Evolutionary conservation across 2,329 filamentous ascomycete genomes (phyloP), one percentile per base, ranked within the genome.

Genomic region (Alternaria ethzedia): DNA sequence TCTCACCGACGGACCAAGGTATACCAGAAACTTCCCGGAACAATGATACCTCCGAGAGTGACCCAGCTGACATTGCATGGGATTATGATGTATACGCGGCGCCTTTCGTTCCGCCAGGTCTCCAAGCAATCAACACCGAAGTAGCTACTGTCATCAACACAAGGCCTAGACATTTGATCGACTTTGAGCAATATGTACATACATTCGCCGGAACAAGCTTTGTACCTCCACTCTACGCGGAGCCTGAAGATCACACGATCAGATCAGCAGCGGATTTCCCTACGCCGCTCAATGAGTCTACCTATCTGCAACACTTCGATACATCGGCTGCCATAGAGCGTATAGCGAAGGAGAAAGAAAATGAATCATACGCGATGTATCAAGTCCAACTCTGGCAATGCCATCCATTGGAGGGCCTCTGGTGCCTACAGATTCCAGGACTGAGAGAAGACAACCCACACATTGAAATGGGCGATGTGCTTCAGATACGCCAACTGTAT

Each of bases 401-500:
- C 13, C 28, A 20, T 51, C 15, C 28, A 32, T n/a, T 65, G 30
- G 28, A n/a, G 6, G 49, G 51, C 3, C 43, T 75, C 2, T 76
- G 69, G 66, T 30, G 56, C 8, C 44, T 79, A 1, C 46, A 49
- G 3, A 51, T 79, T 5, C 76, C 77, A 13, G 77, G 77, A 2
- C 25, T 79, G 5, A 68, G 75, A 36, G 78, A 80, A 54, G 72
- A 78, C 8, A 75, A 54, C 15, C 77, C 77, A 15, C 44, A 70
- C 5, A 45, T 80, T n/a, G 73, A 75, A 44, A 69, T 76, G 62
- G 78, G 76, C 7, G 76, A 80, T 25, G 54, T 59, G 1, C 32
- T 80, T n/a, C 70, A 75, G 25, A 63, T 79, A n/a, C 73, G 78
- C 3, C 75, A 76, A 25, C 58, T 78, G 11, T 67, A 59, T 30